Evolutionary conservation across 371 early-diverging fungal species (phyloP).

Genomic region (Zychaea mexicana): DNA sequence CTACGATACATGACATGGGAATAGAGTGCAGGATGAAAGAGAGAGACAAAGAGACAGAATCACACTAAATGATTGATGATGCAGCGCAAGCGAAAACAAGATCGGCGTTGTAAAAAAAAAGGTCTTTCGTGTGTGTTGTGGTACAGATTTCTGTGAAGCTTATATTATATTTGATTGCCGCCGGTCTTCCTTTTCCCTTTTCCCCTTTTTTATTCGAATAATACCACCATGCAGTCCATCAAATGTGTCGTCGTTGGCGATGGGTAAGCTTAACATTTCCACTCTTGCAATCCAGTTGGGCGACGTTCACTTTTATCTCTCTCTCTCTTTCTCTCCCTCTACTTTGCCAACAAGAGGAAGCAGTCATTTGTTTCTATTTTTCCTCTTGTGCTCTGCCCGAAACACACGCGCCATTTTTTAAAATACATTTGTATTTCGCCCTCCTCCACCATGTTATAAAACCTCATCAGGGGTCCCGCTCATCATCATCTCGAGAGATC

Average conservation of each 20-base stretch:
- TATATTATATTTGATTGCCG: not conserved
- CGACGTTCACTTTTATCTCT: not conserved
- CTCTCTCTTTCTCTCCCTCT: not conserved
- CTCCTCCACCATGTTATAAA: not conserved
- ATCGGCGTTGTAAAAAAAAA: constrained; percentile 4
- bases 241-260: constrained; percentile 99
- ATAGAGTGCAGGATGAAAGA: too few species aligned
- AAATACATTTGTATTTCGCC: not conserved
- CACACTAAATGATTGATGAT: too few species aligned
- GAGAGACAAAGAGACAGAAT: too few species aligned
- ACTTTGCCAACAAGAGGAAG: too few species aligned
- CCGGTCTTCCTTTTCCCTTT: constrained; percentile 1
- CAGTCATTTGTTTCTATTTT: too few species aligned
- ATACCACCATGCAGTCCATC: constrained; percentile 88
- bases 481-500: constrained; percentile 18
- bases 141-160: not conserved
- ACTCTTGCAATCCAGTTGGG: too few species aligned
- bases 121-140: not conserved
- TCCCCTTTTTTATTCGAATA: not conserved
- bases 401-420: not conserved
- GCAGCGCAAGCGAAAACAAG: too few species aligned
- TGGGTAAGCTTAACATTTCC: constrained; percentile 65
- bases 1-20: too few species aligned
- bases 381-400: not conserved
- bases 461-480: constrained; percentile 5